Conservation (phyloP, 2,329 filamentous ascomycete genomes). For the Hymenoscyphus occultus region DNA sequence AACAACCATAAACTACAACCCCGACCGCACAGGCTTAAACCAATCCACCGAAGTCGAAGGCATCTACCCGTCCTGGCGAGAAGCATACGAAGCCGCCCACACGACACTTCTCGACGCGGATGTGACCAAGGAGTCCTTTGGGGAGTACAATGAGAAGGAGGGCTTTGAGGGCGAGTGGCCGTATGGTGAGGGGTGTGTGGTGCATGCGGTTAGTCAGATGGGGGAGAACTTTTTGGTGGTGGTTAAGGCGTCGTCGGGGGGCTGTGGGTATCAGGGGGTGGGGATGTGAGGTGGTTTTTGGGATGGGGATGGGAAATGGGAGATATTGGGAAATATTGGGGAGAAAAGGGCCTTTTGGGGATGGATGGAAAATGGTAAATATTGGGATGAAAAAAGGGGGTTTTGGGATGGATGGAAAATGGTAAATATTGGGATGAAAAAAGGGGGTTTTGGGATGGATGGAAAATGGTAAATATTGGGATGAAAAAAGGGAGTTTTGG, state of each 20-base stretch:
- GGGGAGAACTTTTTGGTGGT: slow-evolving; percentile 43
- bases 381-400: background rate
- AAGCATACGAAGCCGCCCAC: background rate
- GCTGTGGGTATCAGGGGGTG: background rate
- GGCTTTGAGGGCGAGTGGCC: slow-evolving; percentile 39
- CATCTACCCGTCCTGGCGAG: slow-evolving; percentile 36
- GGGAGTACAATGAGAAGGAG: slow-evolving; percentile 38
- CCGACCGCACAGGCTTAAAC: slow-evolving; percentile 37
- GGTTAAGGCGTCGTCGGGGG: slow-evolving; percentile 32
- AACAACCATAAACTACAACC: slow-evolving; percentile 43
- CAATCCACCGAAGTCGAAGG: slow-evolving; percentile 43
- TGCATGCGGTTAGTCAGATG: slow-evolving; percentile 43
- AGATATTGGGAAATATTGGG: background rate
- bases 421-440: too few species aligned
- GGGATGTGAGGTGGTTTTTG: background rate
- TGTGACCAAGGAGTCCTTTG: slow-evolving; percentile 38
- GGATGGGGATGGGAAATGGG: background rate
- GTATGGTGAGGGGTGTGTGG: slow-evolving; percentile 43
- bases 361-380: too few species aligned
- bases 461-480: background rate
- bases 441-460: background rate
- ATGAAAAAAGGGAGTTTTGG: background rate
- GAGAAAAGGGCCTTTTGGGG: background rate
- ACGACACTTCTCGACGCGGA: slow-evolving; percentile 35
- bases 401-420: background rate